Evolutionary conservation across 1,284 basidiomycete genomes (phyloP).

Genomic region (Trichosporon coremiiforme): DNA sequence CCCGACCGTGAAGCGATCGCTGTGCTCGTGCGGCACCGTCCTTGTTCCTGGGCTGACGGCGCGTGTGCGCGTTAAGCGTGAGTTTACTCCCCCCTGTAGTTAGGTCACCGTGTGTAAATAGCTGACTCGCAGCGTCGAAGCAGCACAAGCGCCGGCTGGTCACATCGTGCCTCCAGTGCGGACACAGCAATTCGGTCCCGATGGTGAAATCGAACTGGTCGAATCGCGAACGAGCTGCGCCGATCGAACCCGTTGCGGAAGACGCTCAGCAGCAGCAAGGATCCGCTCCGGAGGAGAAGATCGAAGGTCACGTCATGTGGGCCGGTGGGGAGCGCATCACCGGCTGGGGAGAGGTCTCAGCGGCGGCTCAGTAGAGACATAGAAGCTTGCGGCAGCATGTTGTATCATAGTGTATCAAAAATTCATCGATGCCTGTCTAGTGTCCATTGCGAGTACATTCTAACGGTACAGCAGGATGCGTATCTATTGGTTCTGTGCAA

Average conservation of each 20-base stretch:
- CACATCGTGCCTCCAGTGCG: constrained; percentile 7
- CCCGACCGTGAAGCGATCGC: constrained; percentile 43
- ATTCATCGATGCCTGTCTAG: constrained; percentile 15
- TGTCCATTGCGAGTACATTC: constrained; percentile 15
- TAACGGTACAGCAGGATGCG: constrained; percentile 15
- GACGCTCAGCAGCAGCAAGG: background rate
- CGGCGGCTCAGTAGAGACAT: background rate
- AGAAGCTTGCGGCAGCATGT: background rate
- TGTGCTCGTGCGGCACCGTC: constrained; percentile 48
- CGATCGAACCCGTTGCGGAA: background rate
- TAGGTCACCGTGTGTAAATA: background rate
- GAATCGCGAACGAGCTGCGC: background rate
- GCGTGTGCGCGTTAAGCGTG: constrained; percentile 44
- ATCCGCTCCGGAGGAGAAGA: background rate
- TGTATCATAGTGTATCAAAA: constrained; percentile 14
- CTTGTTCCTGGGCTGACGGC: constrained; percentile 49
- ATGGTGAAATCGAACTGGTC: constrained; percentile 1
- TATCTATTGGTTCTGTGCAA: background rate
- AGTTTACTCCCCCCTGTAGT: constrained; percentile 22
- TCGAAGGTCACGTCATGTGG: constrained; percentile 27
- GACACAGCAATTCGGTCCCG: background rate
- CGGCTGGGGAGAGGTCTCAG: constrained; percentile 25
- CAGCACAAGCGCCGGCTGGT: constrained; percentile 11
- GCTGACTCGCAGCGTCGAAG: constrained; percentile 4
- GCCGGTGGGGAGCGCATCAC: constrained; percentile 22